Evolutionary conservation across 306 rosid genomes (phyloP).

Genomic region (Quillaja saponaria): DNA sequence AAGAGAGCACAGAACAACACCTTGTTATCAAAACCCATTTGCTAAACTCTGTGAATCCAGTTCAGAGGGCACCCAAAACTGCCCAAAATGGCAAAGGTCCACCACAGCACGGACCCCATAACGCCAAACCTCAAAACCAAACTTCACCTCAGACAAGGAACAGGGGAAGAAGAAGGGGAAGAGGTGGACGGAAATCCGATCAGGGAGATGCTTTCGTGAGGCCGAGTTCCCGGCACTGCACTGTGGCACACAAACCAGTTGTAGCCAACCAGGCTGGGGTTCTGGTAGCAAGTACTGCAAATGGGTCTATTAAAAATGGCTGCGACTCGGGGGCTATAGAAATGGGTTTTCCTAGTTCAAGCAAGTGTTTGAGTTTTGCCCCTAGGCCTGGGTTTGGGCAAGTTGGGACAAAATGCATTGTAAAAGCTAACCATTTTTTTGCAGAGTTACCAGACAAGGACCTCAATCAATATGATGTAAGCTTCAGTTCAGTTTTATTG

Average conservation of each 20-base stretch:
- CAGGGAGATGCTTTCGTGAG: constrained; percentile 79
- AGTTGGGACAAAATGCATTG: constrained; percentile 87
- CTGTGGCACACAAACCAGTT: constrained; percentile 45
- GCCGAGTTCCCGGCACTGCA: constrained; percentile 79
- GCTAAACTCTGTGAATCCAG: constrained; percentile 63
- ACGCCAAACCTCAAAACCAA: constrained; percentile 50
- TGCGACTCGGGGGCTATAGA: constrained; percentile 47
- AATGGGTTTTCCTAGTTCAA: constrained; percentile 76
- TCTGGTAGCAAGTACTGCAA: constrained; percentile 32
- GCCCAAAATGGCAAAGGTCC: constrained; percentile 81
- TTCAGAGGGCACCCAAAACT: constrained; percentile 64
- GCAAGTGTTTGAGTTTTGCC: constrained; percentile 78
- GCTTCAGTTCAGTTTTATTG: constrained; percentile 31
- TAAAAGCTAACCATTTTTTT: constrained; percentile 96
- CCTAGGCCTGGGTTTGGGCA: constrained; percentile 92
- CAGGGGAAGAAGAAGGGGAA: constrained; percentile 80
- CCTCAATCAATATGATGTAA: constrained; percentile 96
- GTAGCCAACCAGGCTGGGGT: constrained; percentile 28
- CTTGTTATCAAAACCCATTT: constrained; percentile 83
- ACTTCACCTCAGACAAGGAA: constrained; percentile 60
- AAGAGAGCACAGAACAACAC: constrained; percentile 92
- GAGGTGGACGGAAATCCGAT: constrained; percentile 83
- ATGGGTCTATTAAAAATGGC: constrained; percentile 48
- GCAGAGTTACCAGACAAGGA: constrained; percentile 97
- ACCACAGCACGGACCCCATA: constrained; percentile 52